A percentile compares a stretch with the other conserved stretches of the same genome.
Evolutionary conservation across 805 yeast species (phyloP).

Genomic region (Saccharomycopsis sp.): DNA sequence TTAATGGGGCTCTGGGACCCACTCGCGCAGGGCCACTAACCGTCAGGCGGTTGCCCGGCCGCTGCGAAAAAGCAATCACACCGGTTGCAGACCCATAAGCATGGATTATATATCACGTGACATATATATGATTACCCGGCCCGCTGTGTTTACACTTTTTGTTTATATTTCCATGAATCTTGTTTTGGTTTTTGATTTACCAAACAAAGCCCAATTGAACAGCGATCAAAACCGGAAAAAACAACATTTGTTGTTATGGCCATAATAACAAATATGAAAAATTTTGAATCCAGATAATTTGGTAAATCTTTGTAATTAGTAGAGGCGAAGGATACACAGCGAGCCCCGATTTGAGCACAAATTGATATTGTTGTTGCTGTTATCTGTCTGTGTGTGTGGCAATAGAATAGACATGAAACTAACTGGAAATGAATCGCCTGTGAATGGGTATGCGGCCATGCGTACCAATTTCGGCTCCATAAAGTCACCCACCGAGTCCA

Average conservation of each 20-base stretch:
- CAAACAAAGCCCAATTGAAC: neutral
- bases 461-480: neutral
- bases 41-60: too few species aligned
- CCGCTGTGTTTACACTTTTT: neutral
- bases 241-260: neutral
- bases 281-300: neutral
- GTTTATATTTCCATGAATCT: neutral
- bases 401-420: neutral
- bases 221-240: neutral
- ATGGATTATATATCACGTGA: too few species aligned
- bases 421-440: neutral
- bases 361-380: too few species aligned
- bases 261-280: too few species aligned
- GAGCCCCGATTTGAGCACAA: too few species aligned
- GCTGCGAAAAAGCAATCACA: too few species aligned
- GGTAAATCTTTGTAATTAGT: neutral
- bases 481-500: neutral
- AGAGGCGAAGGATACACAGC: too few species aligned
- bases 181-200: neutral
- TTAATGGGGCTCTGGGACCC: too few species aligned
- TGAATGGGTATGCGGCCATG: neutral
- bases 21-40: too few species aligned
- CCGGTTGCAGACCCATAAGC: too few species aligned
- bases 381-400: neutral
- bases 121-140: too few species aligned